These are phyloP conservation scores for Geotrichum carabidarum DNA, from an alignment of 1,139 yeast species.

Conservation along the genomic window DNA sequence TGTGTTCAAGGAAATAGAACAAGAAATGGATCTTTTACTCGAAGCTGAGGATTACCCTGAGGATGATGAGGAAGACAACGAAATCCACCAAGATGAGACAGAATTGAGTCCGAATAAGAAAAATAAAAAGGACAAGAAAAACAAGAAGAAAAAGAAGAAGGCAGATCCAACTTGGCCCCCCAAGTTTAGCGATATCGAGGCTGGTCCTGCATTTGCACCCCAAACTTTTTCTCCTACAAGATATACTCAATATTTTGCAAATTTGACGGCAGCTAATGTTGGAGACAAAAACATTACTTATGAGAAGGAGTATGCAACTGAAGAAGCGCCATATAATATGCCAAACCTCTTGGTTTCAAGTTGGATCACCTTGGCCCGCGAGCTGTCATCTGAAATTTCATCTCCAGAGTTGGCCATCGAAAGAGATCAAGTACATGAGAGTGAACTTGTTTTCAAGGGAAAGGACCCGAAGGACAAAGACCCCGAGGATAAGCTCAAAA, in stretches of 20 bases:
- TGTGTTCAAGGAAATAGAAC: conserved; percentile 49
- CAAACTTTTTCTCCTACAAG: conserved; percentile 68
- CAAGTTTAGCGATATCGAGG: conserved; percentile 45
- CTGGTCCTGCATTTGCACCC: conserved; percentile 72
- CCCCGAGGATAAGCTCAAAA: conserved; percentile 1
- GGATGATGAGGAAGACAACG: conserved; percentile 26
- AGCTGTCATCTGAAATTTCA: conserved; percentile 41
- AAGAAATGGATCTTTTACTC: conserved; percentile 26
- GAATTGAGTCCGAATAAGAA: conserved; percentile 15
- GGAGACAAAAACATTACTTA: conserved; percentile 50
- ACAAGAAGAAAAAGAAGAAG: conserved; percentile 26
- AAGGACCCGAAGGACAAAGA: not conserved
- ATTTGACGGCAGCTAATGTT: conserved; percentile 49
- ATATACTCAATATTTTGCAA: conserved; percentile 68
- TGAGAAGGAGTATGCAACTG: conserved; percentile 66
- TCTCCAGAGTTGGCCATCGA: conserved; percentile 3
- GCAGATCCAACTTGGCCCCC: conserved; percentile 65
- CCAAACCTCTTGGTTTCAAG: conserved; percentile 26
- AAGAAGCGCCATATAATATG: conserved; percentile 46
- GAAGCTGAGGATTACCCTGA: conserved; percentile 27
- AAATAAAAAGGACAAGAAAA: conserved; percentile 23
- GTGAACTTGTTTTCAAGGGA: conserved; percentile 19
- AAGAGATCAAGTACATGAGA: conserved; percentile 8
- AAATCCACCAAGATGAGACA: conserved; percentile 26
- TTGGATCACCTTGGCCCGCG: conserved; percentile 55